Conservation (phyloP, 2,329 filamentous ascomycete genomes). For the Sclerotinia trifoliorum region DNA sequence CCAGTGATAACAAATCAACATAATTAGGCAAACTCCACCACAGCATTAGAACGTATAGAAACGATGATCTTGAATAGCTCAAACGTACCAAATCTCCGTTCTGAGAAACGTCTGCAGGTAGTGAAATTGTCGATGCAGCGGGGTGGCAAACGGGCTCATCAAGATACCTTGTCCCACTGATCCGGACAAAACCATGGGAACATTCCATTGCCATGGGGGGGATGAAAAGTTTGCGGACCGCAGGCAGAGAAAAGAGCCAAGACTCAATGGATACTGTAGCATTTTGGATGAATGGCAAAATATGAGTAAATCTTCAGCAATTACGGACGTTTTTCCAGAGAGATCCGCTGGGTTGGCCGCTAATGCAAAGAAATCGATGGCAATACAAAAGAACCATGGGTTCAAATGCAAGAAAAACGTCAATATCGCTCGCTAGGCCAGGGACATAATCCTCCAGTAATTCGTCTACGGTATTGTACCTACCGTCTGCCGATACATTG, state of each 20-base stretch:
- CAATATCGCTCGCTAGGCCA: slow-evolving; percentile 32
- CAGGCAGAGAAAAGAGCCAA: slow-evolving; percentile 19
- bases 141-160: slow-evolving; percentile 38
- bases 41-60: slow-evolving; percentile 45
- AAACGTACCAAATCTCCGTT: slow-evolving; percentile 38
- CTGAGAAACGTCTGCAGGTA: slow-evolving; percentile 38
- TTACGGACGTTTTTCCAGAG: slow-evolving; percentile 24
- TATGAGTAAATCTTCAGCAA: slow-evolving; percentile 20
- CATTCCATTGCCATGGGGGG: slow-evolving; percentile 1
- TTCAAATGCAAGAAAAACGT: slow-evolving; percentile 34
- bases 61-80: slow-evolving; percentile 40
- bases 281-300: slow-evolving; percentile 10
- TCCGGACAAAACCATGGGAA: slow-evolving; percentile 18
- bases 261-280: slow-evolving; percentile 12
- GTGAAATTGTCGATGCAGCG: slow-evolving; percentile 38
- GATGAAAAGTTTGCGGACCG: slow-evolving; percentile 16
- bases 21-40: slow-evolving; percentile 61
- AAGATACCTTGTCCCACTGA: slow-evolving; percentile 26
- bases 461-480: slow-evolving; percentile 8
- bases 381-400: slow-evolving; percentile 17
- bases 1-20: slow-evolving; percentile 72
- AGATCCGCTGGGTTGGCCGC: slow-evolving; percentile 38
- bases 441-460: slow-evolving; percentile 33
- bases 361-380: slow-evolving; percentile 37
- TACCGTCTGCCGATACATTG: slow-evolving; percentile 28